Conservation (phyloP, 139 green algal genomes). For the Closterium sp. region DNA sequence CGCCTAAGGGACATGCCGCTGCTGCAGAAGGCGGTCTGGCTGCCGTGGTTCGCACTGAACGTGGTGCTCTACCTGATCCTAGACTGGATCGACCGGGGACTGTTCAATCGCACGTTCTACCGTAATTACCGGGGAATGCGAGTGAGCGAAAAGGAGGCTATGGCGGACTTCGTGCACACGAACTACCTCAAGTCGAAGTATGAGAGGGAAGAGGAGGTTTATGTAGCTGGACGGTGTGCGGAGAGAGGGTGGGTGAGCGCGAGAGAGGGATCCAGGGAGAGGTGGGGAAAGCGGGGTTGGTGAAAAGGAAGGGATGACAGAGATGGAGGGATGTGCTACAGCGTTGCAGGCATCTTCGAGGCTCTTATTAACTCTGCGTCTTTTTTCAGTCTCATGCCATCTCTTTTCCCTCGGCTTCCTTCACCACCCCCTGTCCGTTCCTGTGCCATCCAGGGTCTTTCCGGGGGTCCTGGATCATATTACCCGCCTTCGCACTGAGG, state of each 20-base stretch:
- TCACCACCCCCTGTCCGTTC: not conserved
- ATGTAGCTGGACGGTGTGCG: not conserved
- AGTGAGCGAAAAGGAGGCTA: constrained; percentile 12
- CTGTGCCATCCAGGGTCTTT: constrained; percentile 23
- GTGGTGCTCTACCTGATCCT: constrained; percentile 38
- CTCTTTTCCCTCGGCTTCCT: not conserved
- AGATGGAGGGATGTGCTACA: not conserved
- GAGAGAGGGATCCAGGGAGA: not conserved
- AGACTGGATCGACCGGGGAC: constrained; percentile 31
- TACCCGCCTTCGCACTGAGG: not conserved
- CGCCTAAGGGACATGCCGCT: not conserved
- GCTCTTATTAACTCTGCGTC: not conserved
- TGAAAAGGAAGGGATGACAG: not conserved
- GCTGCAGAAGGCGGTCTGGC: constrained; percentile 22
- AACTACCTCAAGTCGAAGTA: constrained; percentile 40
- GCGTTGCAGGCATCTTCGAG: not conserved
- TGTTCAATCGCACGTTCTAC: constrained; percentile 52
- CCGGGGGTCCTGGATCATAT: constrained; percentile 27
- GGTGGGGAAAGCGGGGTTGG: not conserved
- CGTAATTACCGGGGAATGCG: constrained; percentile 23
- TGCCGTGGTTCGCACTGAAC: constrained; percentile 43
- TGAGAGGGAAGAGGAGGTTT: not conserved
- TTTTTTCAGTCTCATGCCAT: not conserved
- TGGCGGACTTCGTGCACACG: constrained; percentile 41
- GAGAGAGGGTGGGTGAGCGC: not conserved